Percentiles rank a stretch among this genome's conserved stretches.
phyloP scores from a whole-genome alignment of 1,139 yeast species.

The Blastobotrys serpentis region DNA sequence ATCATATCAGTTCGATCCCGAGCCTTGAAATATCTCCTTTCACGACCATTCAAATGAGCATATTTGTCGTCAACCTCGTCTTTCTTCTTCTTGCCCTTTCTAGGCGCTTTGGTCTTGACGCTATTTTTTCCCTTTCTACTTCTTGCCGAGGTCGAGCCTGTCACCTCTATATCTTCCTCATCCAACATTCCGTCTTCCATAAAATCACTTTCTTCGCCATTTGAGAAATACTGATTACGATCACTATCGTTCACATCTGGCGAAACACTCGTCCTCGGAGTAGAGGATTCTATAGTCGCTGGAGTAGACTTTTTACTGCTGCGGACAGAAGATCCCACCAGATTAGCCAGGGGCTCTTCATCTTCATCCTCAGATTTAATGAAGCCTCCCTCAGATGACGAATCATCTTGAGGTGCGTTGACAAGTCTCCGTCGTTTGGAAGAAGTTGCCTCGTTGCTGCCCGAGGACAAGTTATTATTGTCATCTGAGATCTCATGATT shows the following conservation, averaged over 20 bases:
- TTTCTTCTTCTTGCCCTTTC: not conserved
- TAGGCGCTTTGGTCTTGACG: not conserved
- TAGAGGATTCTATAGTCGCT: not conserved
- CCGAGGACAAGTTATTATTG: not conserved
- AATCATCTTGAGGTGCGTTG: not conserved
- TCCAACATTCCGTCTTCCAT: too few relatives aligned
- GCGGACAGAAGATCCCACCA: not conserved
- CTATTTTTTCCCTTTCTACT: not conserved
- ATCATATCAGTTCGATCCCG: constrained; percentile 49
- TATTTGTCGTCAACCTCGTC: constrained; percentile 1
- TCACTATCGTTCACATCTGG: not conserved
- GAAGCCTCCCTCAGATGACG: constrained; percentile 7
- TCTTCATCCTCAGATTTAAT: constrained; percentile 1
- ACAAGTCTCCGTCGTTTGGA: not conserved
- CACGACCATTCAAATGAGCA: constrained; percentile 3
- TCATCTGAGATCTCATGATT: not conserved
- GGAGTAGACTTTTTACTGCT: constrained; percentile 8
- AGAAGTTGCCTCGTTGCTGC: not conserved
- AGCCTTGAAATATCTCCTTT: constrained; percentile 5
- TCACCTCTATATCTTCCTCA: too few relatives aligned
- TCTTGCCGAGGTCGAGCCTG: too few relatives aligned
- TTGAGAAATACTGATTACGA: not conserved
- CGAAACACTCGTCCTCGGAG: constrained; percentile 3
- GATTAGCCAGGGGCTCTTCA: not conserved
- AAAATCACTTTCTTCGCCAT: not conserved